Conservation (phyloP, 1,284 basidiomycete genomes). For the Moniliella sp. region DNA sequence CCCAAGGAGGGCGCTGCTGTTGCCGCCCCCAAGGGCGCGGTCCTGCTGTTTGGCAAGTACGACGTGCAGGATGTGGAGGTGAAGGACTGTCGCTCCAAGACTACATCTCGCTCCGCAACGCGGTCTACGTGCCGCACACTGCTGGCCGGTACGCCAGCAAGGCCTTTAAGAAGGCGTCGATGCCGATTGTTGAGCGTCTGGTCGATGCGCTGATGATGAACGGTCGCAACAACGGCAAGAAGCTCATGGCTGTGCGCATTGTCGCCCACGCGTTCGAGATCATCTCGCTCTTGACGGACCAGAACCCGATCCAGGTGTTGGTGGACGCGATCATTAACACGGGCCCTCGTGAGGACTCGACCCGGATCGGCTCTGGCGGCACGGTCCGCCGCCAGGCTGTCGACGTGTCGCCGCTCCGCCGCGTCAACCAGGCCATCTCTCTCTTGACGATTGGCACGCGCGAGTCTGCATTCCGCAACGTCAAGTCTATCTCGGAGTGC, state of each 20-base stretch:
- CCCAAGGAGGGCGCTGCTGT: no score
- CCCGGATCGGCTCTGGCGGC: slow-evolving; percentile 97
- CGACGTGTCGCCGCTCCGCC: slow-evolving; percentile 90
- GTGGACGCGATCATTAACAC: slow-evolving; percentile 99
- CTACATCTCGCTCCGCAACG: slow-evolving; percentile 97
- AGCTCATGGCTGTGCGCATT: slow-evolving; percentile 94
- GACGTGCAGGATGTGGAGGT: slow-evolving; percentile 59
- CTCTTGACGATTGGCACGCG: slow-evolving; percentile 91
- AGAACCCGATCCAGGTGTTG: slow-evolving; percentile 94
- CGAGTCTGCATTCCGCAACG: slow-evolving; percentile 98
- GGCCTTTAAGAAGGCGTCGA: slow-evolving; percentile 99
- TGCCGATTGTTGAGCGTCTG: slow-evolving; percentile 97
- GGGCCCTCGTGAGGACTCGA: slow-evolving; percentile 97
- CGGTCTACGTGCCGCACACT: slow-evolving; percentile 87
- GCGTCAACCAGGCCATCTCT: slow-evolving; percentile 91
- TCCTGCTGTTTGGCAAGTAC: no score
- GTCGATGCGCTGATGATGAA: slow-evolving; percentile 97
- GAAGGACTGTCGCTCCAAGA: slow-evolving; percentile 79
- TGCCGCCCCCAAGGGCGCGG: no score
- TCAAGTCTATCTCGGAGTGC: slow-evolving; percentile 86
- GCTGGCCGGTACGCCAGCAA: slow-evolving; percentile 98
- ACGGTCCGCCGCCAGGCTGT: slow-evolving; percentile 98
- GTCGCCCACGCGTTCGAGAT: slow-evolving; percentile 99
- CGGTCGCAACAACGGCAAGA: slow-evolving; percentile 99
- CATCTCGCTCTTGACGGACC: slow-evolving; percentile 97